These are phyloP conservation scores for Afroboletus lepidellus DNA, from an alignment of 1,284 basidiomycete species.

Conservation along the genomic window DNA sequence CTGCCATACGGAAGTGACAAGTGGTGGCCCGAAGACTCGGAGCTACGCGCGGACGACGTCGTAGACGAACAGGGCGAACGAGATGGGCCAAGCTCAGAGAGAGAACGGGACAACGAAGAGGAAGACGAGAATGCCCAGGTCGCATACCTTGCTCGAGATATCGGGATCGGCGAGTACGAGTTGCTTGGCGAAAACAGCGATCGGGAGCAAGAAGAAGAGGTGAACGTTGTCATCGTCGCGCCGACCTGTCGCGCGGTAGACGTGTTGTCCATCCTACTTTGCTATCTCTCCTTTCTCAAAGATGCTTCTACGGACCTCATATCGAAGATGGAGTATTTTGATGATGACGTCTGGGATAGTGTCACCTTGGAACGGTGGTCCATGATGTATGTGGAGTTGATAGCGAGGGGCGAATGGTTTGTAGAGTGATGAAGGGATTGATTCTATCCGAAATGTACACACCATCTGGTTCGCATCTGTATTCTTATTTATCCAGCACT, in stretches of 20 bases:
- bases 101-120: not conserved
- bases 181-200: not conserved
- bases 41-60: not conserved
- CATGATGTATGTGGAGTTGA: constrained; percentile 4
- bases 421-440: not conserved
- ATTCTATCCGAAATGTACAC: not conserved
- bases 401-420: constrained; percentile 1
- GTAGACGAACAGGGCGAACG: not conserved
- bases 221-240: constrained; percentile 19
- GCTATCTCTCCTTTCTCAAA: constrained; percentile 22
- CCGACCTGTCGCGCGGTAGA: constrained; percentile 15
- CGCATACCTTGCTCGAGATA: constrained; percentile 3
- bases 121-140: not conserved
- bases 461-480: not conserved
- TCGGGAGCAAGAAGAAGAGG: not conserved
- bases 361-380: constrained; percentile 3
- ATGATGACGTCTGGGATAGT: constrained; percentile 17
- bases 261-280: constrained; percentile 16
- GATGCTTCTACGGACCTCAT: not conserved
- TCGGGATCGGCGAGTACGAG: not conserved
- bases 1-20: constrained; percentile 10
- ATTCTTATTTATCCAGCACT: not conserved
- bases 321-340: not conserved
- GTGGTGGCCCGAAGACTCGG: constrained; percentile 9
- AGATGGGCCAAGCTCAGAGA: not conserved